Evolutionary conservation across 257 asterid genomes (phyloP), one percentile per base, ranked within the genome.

Genomic region (Petrea volubilis): DNA sequence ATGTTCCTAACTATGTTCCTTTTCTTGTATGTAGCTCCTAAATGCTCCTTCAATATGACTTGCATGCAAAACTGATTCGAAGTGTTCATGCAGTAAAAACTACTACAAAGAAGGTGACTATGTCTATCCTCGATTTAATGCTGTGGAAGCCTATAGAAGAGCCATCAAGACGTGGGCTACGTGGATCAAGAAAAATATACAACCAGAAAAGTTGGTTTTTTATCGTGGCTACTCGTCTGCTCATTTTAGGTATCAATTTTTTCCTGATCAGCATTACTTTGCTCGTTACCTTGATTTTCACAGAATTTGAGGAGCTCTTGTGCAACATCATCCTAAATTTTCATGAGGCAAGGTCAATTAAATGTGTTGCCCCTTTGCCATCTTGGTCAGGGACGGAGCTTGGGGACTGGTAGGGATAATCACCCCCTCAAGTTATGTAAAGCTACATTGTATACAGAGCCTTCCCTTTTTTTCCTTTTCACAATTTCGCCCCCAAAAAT

Each of bases 191-290:
- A 51, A 74, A 34, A 86, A 92, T 67, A 63, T 81, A 18, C 71
- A 65, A 11, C 76, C 21, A 3, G 78, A 82, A 40, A 81, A 88
- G 82, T 61, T 90, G 80, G 88, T 92, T 61, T 77, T 95, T 17
- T 92, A 95, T 78, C 98, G 97, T 5, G 99, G 99, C 0, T 95
- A 95, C 84, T 95, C 99, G 3, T 85, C 99, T 77, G 97, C 99
- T 78, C 99, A 95, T 80, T 95, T 84, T 83, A 90, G 98, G 99
- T 95, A 80, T 10, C 74, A 25, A n/a, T n/a, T 38, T 17, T 52
- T 29, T 25, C 46, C 8, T 43, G 40, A 44, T 64, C 31, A 24
- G 2, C 58, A 33, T 53, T 57, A 20, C 46, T 56, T 38, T 41
- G 61, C 21, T 58, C 53, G 3, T 56, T 56, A 28, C 61, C 65